Conservation (phyloP, 2,329 filamentous ascomycete genomes). For the Zymoseptoria passerinii region DNA sequence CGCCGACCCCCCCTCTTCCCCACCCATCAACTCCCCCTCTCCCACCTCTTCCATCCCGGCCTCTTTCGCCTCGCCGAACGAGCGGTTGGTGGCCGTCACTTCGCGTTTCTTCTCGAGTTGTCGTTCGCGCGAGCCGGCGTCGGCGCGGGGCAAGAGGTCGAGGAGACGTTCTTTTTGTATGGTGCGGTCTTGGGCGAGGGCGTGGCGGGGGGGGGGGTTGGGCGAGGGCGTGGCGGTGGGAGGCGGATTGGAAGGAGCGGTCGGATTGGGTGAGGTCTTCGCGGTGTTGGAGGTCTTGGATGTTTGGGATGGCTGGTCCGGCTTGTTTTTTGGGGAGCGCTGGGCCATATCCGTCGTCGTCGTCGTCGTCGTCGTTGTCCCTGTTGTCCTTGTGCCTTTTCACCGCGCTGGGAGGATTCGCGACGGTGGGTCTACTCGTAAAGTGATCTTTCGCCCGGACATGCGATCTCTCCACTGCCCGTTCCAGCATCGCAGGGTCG, state of each 20-base stretch:
- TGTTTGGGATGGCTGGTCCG: slow-evolving; percentile 59
- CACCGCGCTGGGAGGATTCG: slow-evolving; percentile 23
- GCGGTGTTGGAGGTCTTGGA: slow-evolving; percentile 63
- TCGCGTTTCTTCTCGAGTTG: slow-evolving; percentile 77
- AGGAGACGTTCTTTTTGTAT: slow-evolving; percentile 66
- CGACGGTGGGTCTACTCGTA: slow-evolving; percentile 12
- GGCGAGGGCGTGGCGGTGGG: slow-evolving; percentile 48
- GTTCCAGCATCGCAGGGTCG: slow-evolving; percentile 62
- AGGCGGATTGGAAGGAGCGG: slow-evolving; percentile 37
- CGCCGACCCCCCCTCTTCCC: slow-evolving; percentile 47
- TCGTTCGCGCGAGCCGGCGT: slow-evolving; percentile 73
- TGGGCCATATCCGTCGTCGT: slow-evolving; percentile 53
- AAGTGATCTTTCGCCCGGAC: slow-evolving; percentile 10
- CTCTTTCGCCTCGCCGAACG: slow-evolving; percentile 59
- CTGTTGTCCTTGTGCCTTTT: slow-evolving; percentile 19
- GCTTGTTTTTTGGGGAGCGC: slow-evolving; percentile 33
- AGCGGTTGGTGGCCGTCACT: slow-evolving; percentile 61
- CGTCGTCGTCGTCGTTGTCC: slow-evolving; percentile 31
- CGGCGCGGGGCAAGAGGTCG: slow-evolving; percentile 73
- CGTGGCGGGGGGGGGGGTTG: slow-evolving; percentile 53
- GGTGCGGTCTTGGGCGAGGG: slow-evolving; percentile 56
- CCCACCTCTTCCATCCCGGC: slow-evolving; percentile 57
- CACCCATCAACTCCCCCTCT: slow-evolving; percentile 70
- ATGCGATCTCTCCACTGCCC: slow-evolving; percentile 33
- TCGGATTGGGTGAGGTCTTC: slow-evolving; percentile 45